A percentile compares a stretch with the other conserved stretches of the same genome.
These are phyloP conservation scores for Sordariomycetes sp. DNA, from an alignment of 2,329 filamentous ascomycete species.

Conservation along the genomic window DNA sequence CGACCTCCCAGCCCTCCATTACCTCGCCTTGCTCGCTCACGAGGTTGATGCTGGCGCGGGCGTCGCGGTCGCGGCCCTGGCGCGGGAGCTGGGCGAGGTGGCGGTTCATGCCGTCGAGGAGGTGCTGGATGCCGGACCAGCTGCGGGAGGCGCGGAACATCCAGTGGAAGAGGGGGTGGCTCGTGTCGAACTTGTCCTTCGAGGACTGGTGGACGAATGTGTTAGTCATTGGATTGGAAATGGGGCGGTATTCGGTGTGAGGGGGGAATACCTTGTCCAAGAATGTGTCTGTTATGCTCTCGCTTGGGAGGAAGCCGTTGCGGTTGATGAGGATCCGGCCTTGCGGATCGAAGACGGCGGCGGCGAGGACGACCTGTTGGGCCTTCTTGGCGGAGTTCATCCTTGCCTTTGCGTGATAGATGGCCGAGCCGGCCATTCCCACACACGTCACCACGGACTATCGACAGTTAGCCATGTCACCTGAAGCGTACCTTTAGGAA, in stretches of 20 bases:
- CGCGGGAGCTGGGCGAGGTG: conserved; percentile 49
- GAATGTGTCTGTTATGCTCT: conserved; percentile 72
- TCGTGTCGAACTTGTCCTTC: conserved; percentile 64
- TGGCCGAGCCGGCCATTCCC: conserved; percentile 43
- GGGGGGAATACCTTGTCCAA: conserved; percentile 42
- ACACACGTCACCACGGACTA: conserved; percentile 53
- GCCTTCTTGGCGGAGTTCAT: conserved; percentile 46
- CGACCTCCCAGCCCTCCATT: conserved; percentile 59
- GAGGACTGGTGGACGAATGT: conserved; percentile 20
- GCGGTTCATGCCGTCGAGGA: conserved; percentile 61
- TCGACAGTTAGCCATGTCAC: background rate
- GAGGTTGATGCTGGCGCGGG: conserved; percentile 27
- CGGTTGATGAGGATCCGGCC: conserved; percentile 60
- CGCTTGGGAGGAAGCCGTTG: conserved; percentile 57
- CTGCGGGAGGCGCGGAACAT: conserved; percentile 72
- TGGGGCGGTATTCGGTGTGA: conserved; percentile 1
- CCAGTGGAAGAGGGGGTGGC: conserved; percentile 78
- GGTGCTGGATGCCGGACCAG: conserved; percentile 58
- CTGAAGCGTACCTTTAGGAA: conserved; percentile 2
- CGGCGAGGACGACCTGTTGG: conserved; percentile 47
- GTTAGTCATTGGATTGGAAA: conserved; percentile 4
- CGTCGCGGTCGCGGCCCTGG: conserved; percentile 25
- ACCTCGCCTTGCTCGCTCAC: conserved; percentile 43
- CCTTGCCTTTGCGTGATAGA: conserved; percentile 41
- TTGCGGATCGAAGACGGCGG: conserved; percentile 56